These are phyloP conservation scores for Eragrostis nindensis DNA, from an alignment of 176 grass and related monocot species.

Conservation along the genomic window DNA sequence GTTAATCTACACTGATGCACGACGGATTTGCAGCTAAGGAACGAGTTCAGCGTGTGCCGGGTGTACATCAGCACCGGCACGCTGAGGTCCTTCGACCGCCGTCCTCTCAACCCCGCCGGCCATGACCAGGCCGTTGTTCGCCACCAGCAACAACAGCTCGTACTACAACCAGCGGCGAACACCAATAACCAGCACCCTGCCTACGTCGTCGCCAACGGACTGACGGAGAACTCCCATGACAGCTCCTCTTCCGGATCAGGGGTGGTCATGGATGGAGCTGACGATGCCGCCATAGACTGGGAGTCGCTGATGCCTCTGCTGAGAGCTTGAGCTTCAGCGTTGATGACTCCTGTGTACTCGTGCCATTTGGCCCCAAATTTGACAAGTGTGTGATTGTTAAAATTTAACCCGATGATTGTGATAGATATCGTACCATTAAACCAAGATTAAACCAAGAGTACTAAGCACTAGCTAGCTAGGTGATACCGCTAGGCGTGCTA, in stretches of 20 bases:
- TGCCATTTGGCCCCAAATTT: conserved; percentile 3
- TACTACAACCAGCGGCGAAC: background rate
- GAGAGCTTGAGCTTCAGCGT: background rate
- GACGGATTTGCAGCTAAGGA: conserved; percentile 49
- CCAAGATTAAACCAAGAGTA: background rate
- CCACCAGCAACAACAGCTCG: background rate
- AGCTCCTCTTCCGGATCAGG: conserved; percentile 2
- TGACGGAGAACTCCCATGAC: background rate
- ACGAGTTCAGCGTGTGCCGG: conserved; percentile 68
- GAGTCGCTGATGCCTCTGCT: background rate
- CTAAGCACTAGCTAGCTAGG: too few relatives aligned
- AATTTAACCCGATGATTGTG: background rate
- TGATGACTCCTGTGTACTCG: background rate
- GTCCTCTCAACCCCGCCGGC: conserved; percentile 26
- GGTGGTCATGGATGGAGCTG: background rate
- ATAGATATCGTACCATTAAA: too few relatives aligned
- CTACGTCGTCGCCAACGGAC: background rate
- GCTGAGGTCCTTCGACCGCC: conserved; percentile 67
- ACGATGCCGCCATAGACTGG: conserved; percentile 32
- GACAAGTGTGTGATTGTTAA: background rate
- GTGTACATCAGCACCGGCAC: conserved; percentile 64
- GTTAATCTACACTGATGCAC: background rate
- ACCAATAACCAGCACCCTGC: background rate
- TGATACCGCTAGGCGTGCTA: too few relatives aligned
- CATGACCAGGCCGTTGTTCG: background rate